These are phyloP conservation scores for Pugionium cornutum DNA, from an alignment of 345 rosid genomes.

Conservation along the genomic window DNA sequence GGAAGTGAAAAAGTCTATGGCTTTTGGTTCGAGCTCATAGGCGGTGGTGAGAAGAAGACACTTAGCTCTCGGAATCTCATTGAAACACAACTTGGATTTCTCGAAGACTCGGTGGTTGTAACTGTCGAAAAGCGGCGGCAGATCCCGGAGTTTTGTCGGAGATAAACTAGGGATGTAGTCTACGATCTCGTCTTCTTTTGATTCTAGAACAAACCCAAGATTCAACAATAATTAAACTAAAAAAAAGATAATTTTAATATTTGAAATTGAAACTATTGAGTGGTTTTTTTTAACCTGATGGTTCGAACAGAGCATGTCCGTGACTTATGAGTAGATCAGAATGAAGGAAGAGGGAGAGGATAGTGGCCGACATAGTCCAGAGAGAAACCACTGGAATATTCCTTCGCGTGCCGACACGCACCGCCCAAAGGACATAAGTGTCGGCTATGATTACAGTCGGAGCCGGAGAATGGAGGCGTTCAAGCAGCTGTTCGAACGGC, in stretches of 20 bases:
- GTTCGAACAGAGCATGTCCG: slow-evolving; percentile 34
- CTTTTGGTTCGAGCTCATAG: slow-evolving; percentile 52
- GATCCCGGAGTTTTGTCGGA: slow-evolving; percentile 38
- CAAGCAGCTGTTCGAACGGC: slow-evolving; percentile 55
- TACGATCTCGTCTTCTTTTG: slow-evolving; percentile 37
- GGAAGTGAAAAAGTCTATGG: slow-evolving; percentile 36
- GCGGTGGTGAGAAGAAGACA: slow-evolving; percentile 54
- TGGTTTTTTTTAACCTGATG: slow-evolving; percentile 33
- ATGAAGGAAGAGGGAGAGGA: slow-evolving; percentile 40
- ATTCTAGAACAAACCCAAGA: background rate
- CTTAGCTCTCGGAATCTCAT: slow-evolving; percentile 47
- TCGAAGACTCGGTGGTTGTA: background rate
- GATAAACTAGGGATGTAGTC: slow-evolving; percentile 48
- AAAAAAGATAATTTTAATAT: background rate
- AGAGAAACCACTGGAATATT: slow-evolving; percentile 58
- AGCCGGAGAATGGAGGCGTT: slow-evolving; percentile 34
- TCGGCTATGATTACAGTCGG: slow-evolving; percentile 45
- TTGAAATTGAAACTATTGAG: background rate
- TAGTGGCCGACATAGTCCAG: slow-evolving; percentile 48
- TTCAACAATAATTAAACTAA: background rate
- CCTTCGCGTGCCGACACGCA: slow-evolving; percentile 39
- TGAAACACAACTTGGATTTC: slow-evolving; percentile 26
- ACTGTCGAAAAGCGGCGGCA: slow-evolving; percentile 33
- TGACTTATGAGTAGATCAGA: slow-evolving; percentile 33
- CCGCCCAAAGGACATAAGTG: slow-evolving; percentile 43